phyloP scores from a whole-genome alignment of 148 eudicot genomes.

The Rhododendron williamsianum region DNA sequence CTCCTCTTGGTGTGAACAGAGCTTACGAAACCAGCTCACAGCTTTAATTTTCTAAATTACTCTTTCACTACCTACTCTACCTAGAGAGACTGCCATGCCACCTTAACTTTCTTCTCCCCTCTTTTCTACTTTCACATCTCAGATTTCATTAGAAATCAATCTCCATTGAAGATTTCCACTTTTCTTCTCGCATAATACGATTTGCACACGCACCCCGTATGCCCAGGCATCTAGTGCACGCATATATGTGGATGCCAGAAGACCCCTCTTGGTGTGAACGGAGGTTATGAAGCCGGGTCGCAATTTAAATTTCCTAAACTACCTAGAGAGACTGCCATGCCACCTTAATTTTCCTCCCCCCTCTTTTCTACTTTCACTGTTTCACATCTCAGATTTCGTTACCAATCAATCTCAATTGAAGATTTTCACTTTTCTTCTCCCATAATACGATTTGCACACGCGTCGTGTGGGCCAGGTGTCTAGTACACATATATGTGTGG shows the following conservation, averaged over 20 bases:
- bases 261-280: not conserved
- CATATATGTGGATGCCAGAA: not conserved
- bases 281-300: not conserved
- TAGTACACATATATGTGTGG: not conserved
- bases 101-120: not conserved
- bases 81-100: not conserved
- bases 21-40: not conserved
- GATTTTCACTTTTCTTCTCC: not conserved
- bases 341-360: not conserved
- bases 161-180: not conserved
- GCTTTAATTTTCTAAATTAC: not conserved
- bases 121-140: not conserved
- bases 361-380: not conserved
- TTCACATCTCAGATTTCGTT: not conserved
- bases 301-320: not conserved
- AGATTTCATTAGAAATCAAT: not conserved
- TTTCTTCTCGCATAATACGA: not conserved
- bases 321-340: not conserved
- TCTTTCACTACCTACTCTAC: not conserved
- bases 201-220: not conserved
- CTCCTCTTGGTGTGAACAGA: not conserved
- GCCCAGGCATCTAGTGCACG: not conserved
- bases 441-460: not conserved
- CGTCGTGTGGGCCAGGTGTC: not conserved
- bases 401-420: not conserved